phyloP scores from a whole-genome alignment of 768 basidiomycete genomes.

The Boletus speciosus region DNA sequence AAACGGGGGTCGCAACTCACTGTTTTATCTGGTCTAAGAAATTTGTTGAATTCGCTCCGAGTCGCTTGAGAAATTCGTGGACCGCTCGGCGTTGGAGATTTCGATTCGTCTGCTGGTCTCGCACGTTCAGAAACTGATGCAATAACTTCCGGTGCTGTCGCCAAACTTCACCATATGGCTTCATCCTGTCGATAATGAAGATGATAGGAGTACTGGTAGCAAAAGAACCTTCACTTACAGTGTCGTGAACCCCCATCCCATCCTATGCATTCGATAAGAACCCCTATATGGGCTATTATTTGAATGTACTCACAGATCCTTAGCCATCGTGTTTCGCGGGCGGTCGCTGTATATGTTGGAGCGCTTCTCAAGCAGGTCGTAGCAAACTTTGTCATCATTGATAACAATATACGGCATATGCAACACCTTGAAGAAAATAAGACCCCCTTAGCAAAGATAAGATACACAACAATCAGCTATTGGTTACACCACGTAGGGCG shows the following conservation, averaged over 20 bases:
- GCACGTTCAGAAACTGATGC: not conserved
- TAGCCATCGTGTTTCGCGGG: not conserved
- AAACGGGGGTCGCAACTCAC: not conserved
- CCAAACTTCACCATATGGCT: too few relatives aligned
- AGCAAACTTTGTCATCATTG: not conserved
- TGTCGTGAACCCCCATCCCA: conserved; percentile 7
- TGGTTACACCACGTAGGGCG: too few relatives aligned
- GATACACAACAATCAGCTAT: not conserved
- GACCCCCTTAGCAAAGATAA: not conserved
- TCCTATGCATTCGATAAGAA: not conserved
- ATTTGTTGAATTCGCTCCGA: not conserved
- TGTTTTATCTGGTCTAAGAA: conserved; percentile 3
- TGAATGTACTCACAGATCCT: not conserved
- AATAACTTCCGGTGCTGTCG: too few relatives aligned
- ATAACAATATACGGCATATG: conserved; percentile 2
- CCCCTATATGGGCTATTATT: not conserved
- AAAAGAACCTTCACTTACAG: not conserved
- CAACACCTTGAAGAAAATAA: conserved; percentile 5
- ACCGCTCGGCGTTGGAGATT: not conserved
- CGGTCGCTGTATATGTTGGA: conserved; percentile 6
- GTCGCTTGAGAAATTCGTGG: not conserved
- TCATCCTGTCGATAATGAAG: too few relatives aligned
- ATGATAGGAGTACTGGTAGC: not conserved
- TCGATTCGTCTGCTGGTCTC: not conserved
- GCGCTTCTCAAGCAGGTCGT: conserved; percentile 1